phyloP scores from a whole-genome alignment of 768 basidiomycete species.

The Neoboletus subvelutipes region DNA sequence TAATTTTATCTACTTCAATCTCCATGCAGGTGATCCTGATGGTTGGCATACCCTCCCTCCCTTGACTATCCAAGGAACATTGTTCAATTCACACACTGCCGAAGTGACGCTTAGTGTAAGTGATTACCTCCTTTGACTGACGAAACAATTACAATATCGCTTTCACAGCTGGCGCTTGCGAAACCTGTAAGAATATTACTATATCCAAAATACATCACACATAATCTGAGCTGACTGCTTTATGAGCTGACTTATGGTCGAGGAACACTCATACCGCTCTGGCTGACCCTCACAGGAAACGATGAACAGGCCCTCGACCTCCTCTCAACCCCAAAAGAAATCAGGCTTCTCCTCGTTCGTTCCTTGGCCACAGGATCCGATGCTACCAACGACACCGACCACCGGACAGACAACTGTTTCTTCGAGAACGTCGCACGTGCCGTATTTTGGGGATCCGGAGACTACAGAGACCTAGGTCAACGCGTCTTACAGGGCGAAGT shows the following conservation, averaged over 20 bases:
- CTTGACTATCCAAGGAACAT: constrained; percentile 33
- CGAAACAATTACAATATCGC: neutral
- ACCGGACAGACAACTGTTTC: constrained; percentile 50
- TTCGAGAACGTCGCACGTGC: constrained; percentile 40
- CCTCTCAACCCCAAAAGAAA: constrained; percentile 40
- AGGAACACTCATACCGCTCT: constrained; percentile 52
- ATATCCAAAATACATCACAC: neutral
- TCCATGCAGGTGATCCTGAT: constrained; percentile 34
- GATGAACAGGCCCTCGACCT: constrained; percentile 53
- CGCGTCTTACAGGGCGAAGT: constrained; percentile 52
- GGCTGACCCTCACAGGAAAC: constrained; percentile 42
- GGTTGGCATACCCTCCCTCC: constrained; percentile 40
- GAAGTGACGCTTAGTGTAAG: constrained; percentile 36
- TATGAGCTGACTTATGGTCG: constrained; percentile 48
- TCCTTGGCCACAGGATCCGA: constrained; percentile 49
- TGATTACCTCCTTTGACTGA: neutral
- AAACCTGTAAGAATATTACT: constrained; percentile 39
- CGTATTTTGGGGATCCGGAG: constrained; percentile 44
- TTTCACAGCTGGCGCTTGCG: constrained; percentile 45
- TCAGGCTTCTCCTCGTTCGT: constrained; percentile 45
- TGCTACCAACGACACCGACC: constrained; percentile 39
- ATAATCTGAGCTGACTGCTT: neutral
- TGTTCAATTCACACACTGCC: constrained; percentile 34
- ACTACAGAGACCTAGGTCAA: constrained; percentile 29
- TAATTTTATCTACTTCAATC: neutral